phyloP scores from a whole-genome alignment of 495 filamentous ascomycete species.

The Rhizodiscina lignyota region DNA sequence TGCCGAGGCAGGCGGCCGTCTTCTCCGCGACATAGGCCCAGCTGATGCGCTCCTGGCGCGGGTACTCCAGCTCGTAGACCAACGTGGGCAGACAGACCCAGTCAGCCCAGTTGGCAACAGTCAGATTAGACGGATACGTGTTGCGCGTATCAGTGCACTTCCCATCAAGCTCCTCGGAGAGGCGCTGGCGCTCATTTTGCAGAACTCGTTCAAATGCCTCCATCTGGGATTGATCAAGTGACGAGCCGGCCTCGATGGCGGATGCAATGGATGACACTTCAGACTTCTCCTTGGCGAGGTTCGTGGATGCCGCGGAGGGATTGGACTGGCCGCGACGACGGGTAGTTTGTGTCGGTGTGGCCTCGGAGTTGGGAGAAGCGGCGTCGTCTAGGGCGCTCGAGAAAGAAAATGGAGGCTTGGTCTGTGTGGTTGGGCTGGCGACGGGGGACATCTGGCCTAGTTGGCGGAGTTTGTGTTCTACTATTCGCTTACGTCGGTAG shows the following conservation, averaged over 20 bases:
- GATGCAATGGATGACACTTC: slow-evolving; percentile 36
- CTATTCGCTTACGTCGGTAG: slow-evolving; percentile 28
- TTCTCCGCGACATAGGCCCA: slow-evolving; percentile 62
- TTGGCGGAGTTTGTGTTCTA: slow-evolving; percentile 28
- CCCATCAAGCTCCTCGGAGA: slow-evolving; percentile 45
- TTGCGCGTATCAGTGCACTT: slow-evolving; percentile 25
- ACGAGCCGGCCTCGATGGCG: slow-evolving; percentile 35
- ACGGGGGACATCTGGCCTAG: slow-evolving; percentile 21
- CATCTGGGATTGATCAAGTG: slow-evolving; percentile 42
- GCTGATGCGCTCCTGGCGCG: slow-evolving; percentile 47
- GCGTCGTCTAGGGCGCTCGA: slow-evolving; percentile 16
- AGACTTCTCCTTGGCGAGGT: slow-evolving; percentile 18
- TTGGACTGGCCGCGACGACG: slow-evolving; percentile 26
- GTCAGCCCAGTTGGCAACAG: slow-evolving; percentile 45
- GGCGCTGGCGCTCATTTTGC: slow-evolving; percentile 42
- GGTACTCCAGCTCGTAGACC: slow-evolving; percentile 65
- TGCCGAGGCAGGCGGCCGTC: slow-evolving; percentile 45
- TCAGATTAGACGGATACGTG: slow-evolving; percentile 52
- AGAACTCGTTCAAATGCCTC: slow-evolving; percentile 39
- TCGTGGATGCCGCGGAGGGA: slow-evolving; percentile 16
- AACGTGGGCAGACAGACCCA: slow-evolving; percentile 57
- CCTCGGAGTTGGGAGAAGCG: slow-evolving; percentile 17
- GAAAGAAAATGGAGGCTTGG: slow-evolving; percentile 1
- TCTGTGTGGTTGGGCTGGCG: slow-evolving; percentile 14
- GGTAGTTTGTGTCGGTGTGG: too few relatives aligned